Evolutionary conservation across 2,329 filamentous ascomycete genomes (phyloP).

Genomic region (Dendrostoma leiphaemia): DNA sequence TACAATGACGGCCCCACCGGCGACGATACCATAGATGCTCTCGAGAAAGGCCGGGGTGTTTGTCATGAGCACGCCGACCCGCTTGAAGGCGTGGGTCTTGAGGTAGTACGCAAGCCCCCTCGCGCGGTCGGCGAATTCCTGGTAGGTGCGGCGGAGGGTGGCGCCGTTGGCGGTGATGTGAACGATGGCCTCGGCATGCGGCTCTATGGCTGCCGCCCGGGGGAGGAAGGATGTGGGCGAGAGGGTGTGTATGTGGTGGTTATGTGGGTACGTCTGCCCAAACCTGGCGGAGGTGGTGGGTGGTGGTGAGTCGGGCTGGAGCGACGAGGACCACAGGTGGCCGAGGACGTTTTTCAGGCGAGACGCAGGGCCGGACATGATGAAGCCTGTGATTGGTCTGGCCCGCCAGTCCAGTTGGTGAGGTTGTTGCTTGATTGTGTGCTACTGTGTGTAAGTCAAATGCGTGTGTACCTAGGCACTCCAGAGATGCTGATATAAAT

Average conservation of each 20-base stretch:
- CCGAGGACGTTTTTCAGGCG: constrained; percentile 58
- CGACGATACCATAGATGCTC: constrained; percentile 81
- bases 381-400: too few relatives aligned
- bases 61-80: constrained; percentile 82
- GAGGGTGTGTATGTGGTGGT: constrained; percentile 69
- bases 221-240: constrained; percentile 86
- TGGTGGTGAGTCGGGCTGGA: constrained; percentile 18
- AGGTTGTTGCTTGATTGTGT: background rate
- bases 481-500: too few relatives aligned
- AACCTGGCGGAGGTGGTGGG: constrained; percentile 30
- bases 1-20: constrained; percentile 76
- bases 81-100: constrained; percentile 67
- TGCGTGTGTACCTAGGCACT: too few relatives aligned
- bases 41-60: constrained; percentile 97
- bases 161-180: constrained; percentile 79
- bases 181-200: constrained; percentile 78
- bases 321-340: constrained; percentile 40
- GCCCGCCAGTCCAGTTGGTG: too few relatives aligned
- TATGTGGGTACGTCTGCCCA: constrained; percentile 36
- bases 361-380: constrained; percentile 63
- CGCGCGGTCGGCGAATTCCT: constrained; percentile 80
- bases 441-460: background rate
- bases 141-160: constrained; percentile 73
- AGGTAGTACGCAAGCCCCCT: constrained; percentile 87
- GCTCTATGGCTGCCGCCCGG: constrained; percentile 84